phyloP scores from a whole-genome alignment of 352 stramenopile species.

The Phytophthora palmivora region DNA sequence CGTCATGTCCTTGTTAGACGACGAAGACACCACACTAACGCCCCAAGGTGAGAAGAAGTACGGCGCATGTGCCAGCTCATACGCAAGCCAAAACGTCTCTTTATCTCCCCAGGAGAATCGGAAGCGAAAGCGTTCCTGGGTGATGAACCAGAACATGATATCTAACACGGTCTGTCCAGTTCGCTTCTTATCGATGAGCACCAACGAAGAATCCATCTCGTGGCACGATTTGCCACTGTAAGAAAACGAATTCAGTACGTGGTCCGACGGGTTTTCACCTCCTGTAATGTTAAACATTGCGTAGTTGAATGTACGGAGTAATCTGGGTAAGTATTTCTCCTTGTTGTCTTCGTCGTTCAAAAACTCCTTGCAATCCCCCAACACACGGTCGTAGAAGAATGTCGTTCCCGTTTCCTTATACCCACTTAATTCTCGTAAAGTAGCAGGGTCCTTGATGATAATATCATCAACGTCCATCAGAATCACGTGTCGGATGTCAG shows the following conservation, averaged over 20 bases:
- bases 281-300: slow-evolving; percentile 38
- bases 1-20: slow-evolving; percentile 43
- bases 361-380: slow-evolving; percentile 44
- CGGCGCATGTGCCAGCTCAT: slow-evolving; percentile 39
- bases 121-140: slow-evolving; percentile 37
- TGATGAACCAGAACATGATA: slow-evolving; percentile 45
- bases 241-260: slow-evolving; percentile 51
- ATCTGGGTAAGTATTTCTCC: slow-evolving; percentile 46
- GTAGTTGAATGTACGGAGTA: slow-evolving; percentile 61
- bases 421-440: slow-evolving; percentile 10
- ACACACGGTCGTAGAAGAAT: slow-evolving; percentile 58
- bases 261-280: slow-evolving; percentile 34
- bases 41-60: slow-evolving; percentile 58
- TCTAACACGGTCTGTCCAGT: slow-evolving; percentile 35
- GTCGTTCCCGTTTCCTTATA: slow-evolving; percentile 30
- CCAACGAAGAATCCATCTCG: slow-evolving; percentile 71
- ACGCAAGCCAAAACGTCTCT: slow-evolving; percentile 41
- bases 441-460: slow-evolving; percentile 24
- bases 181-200: slow-evolving; percentile 35
- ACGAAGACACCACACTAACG: slow-evolving; percentile 43
- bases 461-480: slow-evolving; percentile 37
- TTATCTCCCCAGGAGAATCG: slow-evolving; percentile 41
- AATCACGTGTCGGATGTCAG: slow-evolving; percentile 28
- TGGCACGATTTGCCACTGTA: slow-evolving; percentile 58
- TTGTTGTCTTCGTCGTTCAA: slow-evolving; percentile 43